Conservation (phyloP, 2,329 filamentous ascomycete genomes). For the Cladosporium sp. region DNA sequence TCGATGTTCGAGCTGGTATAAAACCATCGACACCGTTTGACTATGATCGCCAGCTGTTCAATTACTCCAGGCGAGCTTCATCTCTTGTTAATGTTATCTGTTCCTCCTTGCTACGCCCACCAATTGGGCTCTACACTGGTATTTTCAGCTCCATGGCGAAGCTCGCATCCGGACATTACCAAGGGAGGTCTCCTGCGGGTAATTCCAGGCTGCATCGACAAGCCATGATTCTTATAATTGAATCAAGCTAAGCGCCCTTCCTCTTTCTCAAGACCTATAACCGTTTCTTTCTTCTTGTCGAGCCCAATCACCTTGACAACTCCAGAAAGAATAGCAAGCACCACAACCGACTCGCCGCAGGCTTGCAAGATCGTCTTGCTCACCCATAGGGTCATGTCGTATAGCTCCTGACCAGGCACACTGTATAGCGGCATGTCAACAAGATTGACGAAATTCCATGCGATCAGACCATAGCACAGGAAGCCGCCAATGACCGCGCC, state of each 20-base stretch:
- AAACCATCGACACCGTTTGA: too few relatives aligned
- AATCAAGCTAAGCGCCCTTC: background rate
- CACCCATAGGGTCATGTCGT: background rate
- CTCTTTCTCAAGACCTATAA: background rate
- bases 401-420: background rate
- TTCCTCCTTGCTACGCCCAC: too few relatives aligned
- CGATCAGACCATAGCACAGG: background rate
- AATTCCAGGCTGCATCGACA: too few relatives aligned
- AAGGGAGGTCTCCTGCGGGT: too few relatives aligned
- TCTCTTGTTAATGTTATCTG: too few relatives aligned
- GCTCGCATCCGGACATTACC: too few relatives aligned
- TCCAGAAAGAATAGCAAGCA: background rate
- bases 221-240: too few relatives aligned
- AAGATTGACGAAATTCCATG: background rate
- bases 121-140: too few relatives aligned
- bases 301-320: background rate
- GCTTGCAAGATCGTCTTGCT: background rate
- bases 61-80: too few relatives aligned
- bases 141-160: too few relatives aligned
- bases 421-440: background rate
- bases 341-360: background rate
- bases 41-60: too few relatives aligned
- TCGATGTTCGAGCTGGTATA: too few relatives aligned
- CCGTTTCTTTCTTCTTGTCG: background rate
- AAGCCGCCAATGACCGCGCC: background rate